These are phyloP conservation scores for Chlorella sp. DNA, from an alignment of 139 green algal genomes.

Conservation along the genomic window DNA sequence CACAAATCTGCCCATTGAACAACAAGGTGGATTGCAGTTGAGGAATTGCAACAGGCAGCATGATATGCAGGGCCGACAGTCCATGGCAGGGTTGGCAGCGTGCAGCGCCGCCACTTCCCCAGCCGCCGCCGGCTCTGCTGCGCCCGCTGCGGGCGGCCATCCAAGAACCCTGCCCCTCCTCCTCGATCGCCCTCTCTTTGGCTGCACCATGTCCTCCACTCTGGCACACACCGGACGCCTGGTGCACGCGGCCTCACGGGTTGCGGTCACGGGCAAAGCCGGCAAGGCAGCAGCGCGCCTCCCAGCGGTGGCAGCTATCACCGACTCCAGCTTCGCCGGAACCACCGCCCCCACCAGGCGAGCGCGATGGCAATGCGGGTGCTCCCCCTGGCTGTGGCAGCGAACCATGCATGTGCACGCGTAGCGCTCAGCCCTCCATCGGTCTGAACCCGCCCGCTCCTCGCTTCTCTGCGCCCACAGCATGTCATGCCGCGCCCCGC, in stretches of 20 bases:
- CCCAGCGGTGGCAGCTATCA: background rate
- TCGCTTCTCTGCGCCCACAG: background rate
- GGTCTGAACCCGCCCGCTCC: too few relatives aligned
- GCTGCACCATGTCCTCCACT: background rate
- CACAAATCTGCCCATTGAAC: too few relatives aligned
- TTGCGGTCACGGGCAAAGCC: background rate
- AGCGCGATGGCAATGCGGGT: background rate
- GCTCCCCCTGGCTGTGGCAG: background rate
- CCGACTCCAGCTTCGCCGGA: background rate
- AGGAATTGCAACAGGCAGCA: too few relatives aligned
- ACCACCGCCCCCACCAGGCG: background rate
- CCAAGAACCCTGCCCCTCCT: too few relatives aligned
- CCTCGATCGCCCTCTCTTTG: background rate
- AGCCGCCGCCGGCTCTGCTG: too few relatives aligned
- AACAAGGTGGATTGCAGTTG: too few relatives aligned
- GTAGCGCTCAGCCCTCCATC: background rate
- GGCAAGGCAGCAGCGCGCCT: background rate
- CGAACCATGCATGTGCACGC: background rate
- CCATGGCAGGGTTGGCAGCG: too few relatives aligned
- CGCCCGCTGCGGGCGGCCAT: too few relatives aligned
- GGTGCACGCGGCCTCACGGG: background rate
- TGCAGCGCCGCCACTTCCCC: too few relatives aligned
- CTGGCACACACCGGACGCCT: slow-evolving; percentile 1
- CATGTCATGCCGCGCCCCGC: background rate
- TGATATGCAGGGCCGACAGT: too few relatives aligned